Base-by-base conservation (phyloP, 371 early-diverging fungal genomes). In the Lichtheimia ornata region DNA sequence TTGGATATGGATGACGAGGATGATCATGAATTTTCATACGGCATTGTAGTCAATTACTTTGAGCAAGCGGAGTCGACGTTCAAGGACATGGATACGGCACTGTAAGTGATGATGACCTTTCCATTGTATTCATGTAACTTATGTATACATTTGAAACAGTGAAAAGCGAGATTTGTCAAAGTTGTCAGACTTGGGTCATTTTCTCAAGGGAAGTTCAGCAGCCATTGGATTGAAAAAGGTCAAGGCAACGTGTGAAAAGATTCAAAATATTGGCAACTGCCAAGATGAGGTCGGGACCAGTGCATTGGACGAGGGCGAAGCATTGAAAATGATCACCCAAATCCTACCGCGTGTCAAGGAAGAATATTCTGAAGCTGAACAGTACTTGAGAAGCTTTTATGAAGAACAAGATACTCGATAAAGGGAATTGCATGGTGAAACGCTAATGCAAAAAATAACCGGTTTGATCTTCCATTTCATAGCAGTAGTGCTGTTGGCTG, bases 121-220 rank as follows among this genome's bases (percentile, higher is more conserved):
- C 22, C 22, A 2, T 22, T 1, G 1, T 22, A 2, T 22, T 22
- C 22, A 22, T 22, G 22, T 5, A 3, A 25, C 22, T 13, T 15
- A 52, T 4, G n/a, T n/a, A 51, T 51, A 7, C 13, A 2, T 25
- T 53, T 52, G 63, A 66, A 27, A 66, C 72, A 92, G 92, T 62
- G 61, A 75, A 43, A 79, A 67, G 40, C 82, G 88, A 51, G 89
- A 96, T 66, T 77, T 95, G 13, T 61, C 69, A 0, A 79, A 84
- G 63, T 79, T 95, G 12, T 92, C 92, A 18, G 77, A 87, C 45
- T 81, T 92, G 41, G 97, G 95, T 3, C 97, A 96, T 64, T 96
- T 93, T 65, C 79, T 95, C 50, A 96, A 96, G 67, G 97, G 97
- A 15, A 90, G 91, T 57, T 94, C 95, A 20, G 94, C 94, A 14